Base-by-base conservation (phyloP, 148 eudicot genomes). In the Rhododendron simsii region DNA sequence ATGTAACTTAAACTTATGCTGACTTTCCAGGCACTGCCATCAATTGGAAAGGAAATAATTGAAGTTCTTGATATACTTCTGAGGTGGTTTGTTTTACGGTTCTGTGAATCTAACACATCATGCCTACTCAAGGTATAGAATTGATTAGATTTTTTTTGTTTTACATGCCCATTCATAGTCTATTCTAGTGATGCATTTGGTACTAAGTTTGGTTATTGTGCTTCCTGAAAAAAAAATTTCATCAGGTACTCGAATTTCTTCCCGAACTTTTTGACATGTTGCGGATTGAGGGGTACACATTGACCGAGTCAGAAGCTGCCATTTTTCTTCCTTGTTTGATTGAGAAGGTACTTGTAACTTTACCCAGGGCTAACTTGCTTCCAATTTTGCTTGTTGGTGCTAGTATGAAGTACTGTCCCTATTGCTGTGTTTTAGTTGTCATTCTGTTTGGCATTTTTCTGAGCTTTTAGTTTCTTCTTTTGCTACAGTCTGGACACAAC, bases 251-350 rank as follows among this genome's bases (percentile, higher is more conserved):
- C 74, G 99, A 98, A 83, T 98, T 98, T 88, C 96, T 98, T 86
- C 97, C 98, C 59, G 98, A 95, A 84, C 95, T 98, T 86, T 88
- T 98, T 88, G 94, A 90, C 84, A 87, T 89, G 69, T 91, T 98
- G 91, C 95, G 89, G 90, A 91, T 89, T 89, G 98, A 94, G 88
- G 95, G 96, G 9, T 98, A 98, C 89, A 89, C 89, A 20, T 88
- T 98, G 90, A 98, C 96, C 28, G 99, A 98, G 86, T 91, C 99
- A 28, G 99, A 98, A 87, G 98, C 98, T 35, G 87, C 98, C 44
- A 92, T 95, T 75, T 98, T 98, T 89, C 92, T 98, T 84, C 99
- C 98, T 71, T 91, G 96, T 89, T 92, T 98, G 85, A 87, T 94
- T 79, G 98, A 98, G 89, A 98, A 98, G 99, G 99, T 98, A 86